Percentiles rank a stretch among this genome's conserved stretches.
Conservation (phyloP, 2,329 filamentous ascomycete species). For the Lomentospora prolificans region DNA sequence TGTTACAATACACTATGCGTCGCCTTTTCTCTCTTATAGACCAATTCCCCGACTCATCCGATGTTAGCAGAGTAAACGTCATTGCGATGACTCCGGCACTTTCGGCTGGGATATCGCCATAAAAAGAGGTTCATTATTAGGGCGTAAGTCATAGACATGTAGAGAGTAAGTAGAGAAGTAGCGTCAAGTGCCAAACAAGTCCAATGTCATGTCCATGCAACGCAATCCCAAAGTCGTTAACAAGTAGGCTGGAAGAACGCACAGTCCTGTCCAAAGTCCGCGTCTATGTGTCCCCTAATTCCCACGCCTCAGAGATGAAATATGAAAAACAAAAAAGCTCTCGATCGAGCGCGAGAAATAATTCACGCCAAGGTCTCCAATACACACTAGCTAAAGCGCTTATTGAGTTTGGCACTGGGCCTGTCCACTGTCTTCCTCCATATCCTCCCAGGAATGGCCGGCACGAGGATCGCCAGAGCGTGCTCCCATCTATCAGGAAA, state of each 20-base stretch:
- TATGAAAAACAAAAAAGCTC: background rate
- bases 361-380: background rate
- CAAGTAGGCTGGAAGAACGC: background rate
- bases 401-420: constrained; percentile 69
- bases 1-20: no score
- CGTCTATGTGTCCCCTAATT: constrained; percentile 4
- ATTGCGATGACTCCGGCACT: no score
- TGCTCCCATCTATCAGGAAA: constrained; percentile 51
- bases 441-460: constrained; percentile 59
- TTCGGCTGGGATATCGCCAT: background rate
- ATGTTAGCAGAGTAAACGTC: no score
- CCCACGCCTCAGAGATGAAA: background rate
- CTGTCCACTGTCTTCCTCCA: constrained; percentile 57
- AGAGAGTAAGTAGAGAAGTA: background rate
- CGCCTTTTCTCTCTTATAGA: no score
- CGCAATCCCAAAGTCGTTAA: background rate
- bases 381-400: constrained; percentile 14
- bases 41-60: no score
- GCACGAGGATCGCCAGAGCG: constrained; percentile 58
- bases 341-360: background rate
- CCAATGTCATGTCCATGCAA: background rate
- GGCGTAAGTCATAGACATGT: background rate
- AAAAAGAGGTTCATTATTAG: background rate
- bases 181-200: background rate
- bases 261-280: constrained; percentile 4